Conservation (phyloP, 768 basidiomycete species). For the Cantharellus cinnabarinus region DNA sequence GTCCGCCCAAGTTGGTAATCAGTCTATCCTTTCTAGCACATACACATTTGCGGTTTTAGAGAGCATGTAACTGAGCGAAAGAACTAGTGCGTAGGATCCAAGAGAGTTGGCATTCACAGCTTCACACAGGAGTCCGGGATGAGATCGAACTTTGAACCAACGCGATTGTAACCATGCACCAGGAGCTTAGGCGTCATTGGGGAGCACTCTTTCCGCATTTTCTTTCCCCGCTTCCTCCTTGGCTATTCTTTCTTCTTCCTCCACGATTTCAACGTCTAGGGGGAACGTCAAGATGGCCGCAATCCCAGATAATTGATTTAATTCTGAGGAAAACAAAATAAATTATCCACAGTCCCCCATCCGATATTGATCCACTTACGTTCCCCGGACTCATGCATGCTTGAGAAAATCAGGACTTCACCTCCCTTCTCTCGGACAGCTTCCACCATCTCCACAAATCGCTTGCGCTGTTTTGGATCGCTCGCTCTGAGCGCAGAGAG, state of each 20-base stretch:
- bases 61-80: too few relatives aligned
- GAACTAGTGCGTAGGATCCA: too few relatives aligned
- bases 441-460: slow-evolving; percentile 76
- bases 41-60: too few relatives aligned
- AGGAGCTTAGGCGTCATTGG: too few relatives aligned
- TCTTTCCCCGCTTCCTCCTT: slow-evolving; percentile 8
- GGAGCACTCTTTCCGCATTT: too few relatives aligned
- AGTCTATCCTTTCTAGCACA: too few relatives aligned
- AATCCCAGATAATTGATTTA: slow-evolving; percentile 89
- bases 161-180: too few relatives aligned
- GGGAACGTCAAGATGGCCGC: slow-evolving; percentile 94
- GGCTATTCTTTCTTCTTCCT: slow-evolving; percentile 50
- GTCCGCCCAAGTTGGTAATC: too few relatives aligned
- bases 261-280: slow-evolving; percentile 84
- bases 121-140: too few relatives aligned
- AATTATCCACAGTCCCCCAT: background rate
- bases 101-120: too few relatives aligned
- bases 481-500: slow-evolving; percentile 35
- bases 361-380: slow-evolving; percentile 31
- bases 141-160: too few relatives aligned
- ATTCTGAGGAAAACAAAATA: slow-evolving; percentile 30
- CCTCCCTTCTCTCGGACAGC: slow-evolving; percentile 72
- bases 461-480: slow-evolving; percentile 55
- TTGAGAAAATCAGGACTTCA: slow-evolving; percentile 92
- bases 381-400: slow-evolving; percentile 98